These are phyloP conservation scores for Gossypium thurberi DNA, from an alignment of 345 rosid species.

Conservation along the genomic window DNA sequence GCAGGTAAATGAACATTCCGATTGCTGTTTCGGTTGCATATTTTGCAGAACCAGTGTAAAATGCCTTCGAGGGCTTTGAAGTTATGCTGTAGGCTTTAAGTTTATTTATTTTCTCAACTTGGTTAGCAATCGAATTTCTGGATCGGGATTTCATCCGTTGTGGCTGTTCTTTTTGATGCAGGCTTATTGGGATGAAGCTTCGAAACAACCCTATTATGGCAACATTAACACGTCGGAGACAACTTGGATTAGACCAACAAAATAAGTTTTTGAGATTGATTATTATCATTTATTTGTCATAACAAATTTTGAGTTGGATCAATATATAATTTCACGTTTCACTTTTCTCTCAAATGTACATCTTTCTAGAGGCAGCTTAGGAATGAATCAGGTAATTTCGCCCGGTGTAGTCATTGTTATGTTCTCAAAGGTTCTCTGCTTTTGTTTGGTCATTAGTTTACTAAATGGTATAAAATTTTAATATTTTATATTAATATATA, in stretches of 20 bases:
- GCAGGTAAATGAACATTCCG: conserved; percentile 40
- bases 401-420: neutral
- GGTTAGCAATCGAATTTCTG: neutral
- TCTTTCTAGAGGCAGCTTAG: neutral
- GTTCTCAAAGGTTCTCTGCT: neutral
- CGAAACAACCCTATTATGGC: conserved; percentile 58
- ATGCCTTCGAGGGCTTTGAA: neutral
- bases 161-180: conserved; percentile 4
- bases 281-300: neutral
- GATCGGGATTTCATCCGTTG: neutral
- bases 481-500: too few relatives aligned
- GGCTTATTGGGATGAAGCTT: conserved; percentile 59
- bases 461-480: too few relatives aligned
- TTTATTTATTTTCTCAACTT: neutral
- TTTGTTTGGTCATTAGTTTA: neutral
- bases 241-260: conserved; percentile 53
- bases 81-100: neutral
- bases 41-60: neutral
- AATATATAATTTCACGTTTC: neutral
- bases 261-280: conserved; percentile 11
- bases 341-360: neutral
- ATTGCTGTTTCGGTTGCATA: neutral
- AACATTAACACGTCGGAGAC: conserved; percentile 50
- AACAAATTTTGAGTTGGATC: neutral
- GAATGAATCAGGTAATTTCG: neutral